phyloP scores from a whole-genome alignment of 495 filamentous ascomycete genomes.

The Darksidea phi region DNA sequence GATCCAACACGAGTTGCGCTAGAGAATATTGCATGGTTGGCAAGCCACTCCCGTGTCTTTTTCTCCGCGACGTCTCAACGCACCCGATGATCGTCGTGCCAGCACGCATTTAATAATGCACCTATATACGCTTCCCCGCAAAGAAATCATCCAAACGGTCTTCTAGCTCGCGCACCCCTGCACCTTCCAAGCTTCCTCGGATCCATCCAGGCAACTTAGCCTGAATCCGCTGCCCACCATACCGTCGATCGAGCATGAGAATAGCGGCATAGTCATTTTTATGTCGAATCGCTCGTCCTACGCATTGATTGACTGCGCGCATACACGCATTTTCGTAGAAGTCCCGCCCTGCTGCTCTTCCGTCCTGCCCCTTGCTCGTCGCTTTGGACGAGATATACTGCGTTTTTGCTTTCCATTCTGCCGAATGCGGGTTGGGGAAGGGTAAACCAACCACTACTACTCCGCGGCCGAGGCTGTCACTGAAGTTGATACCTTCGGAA shows the following conservation, averaged over 20 bases:
- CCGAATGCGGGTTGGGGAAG: slow-evolving; percentile 85
- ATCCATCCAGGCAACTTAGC: slow-evolving; percentile 91
- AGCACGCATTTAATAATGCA: background rate
- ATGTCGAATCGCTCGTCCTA: slow-evolving; percentile 90
- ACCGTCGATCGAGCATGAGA: slow-evolving; percentile 77
- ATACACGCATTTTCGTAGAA: slow-evolving; percentile 97
- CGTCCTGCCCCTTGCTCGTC: slow-evolving; percentile 41
- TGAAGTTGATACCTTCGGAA: slow-evolving; percentile 98
- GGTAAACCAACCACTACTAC: slow-evolving; percentile 88
- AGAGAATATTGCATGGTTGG: background rate
- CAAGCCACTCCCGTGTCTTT: no score
- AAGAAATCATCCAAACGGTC: slow-evolving; percentile 55
- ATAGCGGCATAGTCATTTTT: slow-evolving; percentile 86
- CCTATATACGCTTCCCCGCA: slow-evolving; percentile 24
- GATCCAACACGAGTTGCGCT: background rate
- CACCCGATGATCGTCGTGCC: background rate
- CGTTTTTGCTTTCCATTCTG: slow-evolving; percentile 89
- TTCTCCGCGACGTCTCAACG: no score
- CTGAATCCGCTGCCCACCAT: slow-evolving; percentile 64
- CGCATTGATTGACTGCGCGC: slow-evolving; percentile 94
- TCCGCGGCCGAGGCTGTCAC: slow-evolving; percentile 82
- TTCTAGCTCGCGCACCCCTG: slow-evolving; percentile 55
- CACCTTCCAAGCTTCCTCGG: slow-evolving; percentile 54
- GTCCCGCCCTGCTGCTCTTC: slow-evolving; percentile 68
- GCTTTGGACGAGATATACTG: slow-evolving; percentile 78